Conservation (phyloP, 1,139 yeast genomes). For the Saccharomyces hybrid region DNA sequence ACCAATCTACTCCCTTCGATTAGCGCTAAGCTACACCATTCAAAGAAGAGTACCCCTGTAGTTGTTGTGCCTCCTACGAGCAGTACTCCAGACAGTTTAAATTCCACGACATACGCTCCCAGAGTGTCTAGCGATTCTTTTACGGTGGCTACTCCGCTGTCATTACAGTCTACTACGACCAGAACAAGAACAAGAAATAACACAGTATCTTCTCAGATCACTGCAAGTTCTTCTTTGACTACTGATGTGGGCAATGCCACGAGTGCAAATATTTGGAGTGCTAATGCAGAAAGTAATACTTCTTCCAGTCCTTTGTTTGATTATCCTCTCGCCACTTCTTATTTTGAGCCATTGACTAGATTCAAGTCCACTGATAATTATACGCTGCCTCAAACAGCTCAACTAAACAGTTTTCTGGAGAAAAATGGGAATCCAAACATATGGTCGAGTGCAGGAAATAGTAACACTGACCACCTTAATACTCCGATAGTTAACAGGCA, state of each 20-base stretch:
- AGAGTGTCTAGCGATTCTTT: not conserved
- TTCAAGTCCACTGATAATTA: not conserved
- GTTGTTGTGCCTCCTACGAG: not conserved
- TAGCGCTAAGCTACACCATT: constrained; percentile 15
- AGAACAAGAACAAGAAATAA: not conserved
- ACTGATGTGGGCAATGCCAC: not conserved
- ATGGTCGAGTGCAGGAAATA: not conserved
- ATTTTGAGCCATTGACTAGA: not conserved
- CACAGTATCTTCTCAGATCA: not conserved
- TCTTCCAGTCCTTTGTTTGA: not conserved
- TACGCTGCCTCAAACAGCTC: not conserved
- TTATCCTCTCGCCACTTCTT: not conserved
- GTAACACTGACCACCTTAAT: not conserved
- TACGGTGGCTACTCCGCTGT: not conserved
- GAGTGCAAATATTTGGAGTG: not conserved
- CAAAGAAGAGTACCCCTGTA: constrained; percentile 8
- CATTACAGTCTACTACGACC: not conserved
- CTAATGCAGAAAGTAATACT: not conserved
- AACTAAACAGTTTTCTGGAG: not conserved
- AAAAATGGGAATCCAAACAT: not conserved
- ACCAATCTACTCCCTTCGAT: constrained; percentile 14
- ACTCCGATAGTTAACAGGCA: not conserved
- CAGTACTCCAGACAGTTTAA: constrained; percentile 1
- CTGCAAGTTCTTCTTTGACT: not conserved
- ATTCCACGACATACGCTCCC: not conserved